These are phyloP conservation scores for Zoysia matrella DNA, from an alignment of 202 grass and related monocot species.

Conservation along the genomic window DNA sequence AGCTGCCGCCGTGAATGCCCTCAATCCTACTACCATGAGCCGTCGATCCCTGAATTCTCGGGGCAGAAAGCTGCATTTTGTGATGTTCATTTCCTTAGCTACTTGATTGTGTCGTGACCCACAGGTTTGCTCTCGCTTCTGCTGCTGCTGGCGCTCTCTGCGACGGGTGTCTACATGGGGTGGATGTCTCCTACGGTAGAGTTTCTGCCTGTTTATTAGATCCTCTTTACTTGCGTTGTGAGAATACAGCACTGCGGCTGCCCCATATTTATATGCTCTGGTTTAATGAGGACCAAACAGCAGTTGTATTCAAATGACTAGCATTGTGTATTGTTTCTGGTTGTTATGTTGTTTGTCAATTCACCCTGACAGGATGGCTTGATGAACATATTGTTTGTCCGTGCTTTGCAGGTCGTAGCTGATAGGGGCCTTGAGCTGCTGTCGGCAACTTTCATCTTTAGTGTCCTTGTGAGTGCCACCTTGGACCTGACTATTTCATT, in stretches of 20 bases:
- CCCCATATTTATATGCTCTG: background rate
- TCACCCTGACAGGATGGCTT: background rate
- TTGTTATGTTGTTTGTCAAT: background rate
- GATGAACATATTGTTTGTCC: background rate
- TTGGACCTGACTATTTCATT: background rate
- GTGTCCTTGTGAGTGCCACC: constrained; percentile 65
- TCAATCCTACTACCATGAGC: background rate
- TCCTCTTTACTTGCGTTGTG: background rate
- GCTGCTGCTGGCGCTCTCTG: constrained; percentile 60
- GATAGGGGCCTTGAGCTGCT: constrained; percentile 84
- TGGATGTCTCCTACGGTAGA: constrained; percentile 78
- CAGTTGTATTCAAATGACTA: background rate
- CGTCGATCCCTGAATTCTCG: background rate
- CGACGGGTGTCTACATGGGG: constrained; percentile 51
- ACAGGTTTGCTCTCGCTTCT: constrained; percentile 74
- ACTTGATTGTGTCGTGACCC: background rate
- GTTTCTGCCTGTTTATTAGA: background rate
- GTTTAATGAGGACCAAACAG: background rate
- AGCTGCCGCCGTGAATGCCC: background rate
- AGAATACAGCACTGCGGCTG: background rate
- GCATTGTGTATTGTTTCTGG: background rate
- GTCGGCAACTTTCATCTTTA: constrained; percentile 77
- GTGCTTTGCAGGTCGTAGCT: constrained; percentile 77
- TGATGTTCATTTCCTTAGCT: background rate
- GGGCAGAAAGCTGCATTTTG: background rate